Evolutionary conservation across 176 grass and related monocot genomes (phyloP), one percentile per base, ranked within the genome.

Genomic region (Raddia guianensis): DNA sequence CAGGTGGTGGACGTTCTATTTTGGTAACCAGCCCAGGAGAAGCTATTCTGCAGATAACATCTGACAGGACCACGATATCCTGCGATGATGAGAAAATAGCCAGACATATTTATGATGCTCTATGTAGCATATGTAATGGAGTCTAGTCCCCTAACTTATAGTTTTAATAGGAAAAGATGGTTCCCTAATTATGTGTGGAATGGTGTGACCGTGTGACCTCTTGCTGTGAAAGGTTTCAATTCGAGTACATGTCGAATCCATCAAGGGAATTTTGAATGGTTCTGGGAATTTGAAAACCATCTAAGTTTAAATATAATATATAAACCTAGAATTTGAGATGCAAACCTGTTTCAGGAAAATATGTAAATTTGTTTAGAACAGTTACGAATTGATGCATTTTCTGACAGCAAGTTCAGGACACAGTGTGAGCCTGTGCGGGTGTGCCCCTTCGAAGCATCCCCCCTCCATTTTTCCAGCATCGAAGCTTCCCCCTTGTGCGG

Each of bases 81-180:
- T 93, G 90, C 11, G 76, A 89, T 54, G 84, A 95, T 15, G 84
- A 84, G 56, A 77, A 4, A 56, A 77, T 59, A n/a, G 64, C 81
- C 8, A 20, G 10, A 32, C 32, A 79, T 40, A 87, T 95, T 37
- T 93, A 79, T 56, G 92, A 89, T 76, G 77, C 81, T 34, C 46
- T 98, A 53, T 45, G 78, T 46, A 84, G 45, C 13, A 57, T 88
- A 32, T 98, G 88, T 73, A 90, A 84, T 79, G 77, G 83, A 54
- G 88, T 95, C 54, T 95, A 61, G 76, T 1, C 70, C 18, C 63
- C 20, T 61, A 63, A 37, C 15, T 8, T 12, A 2, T 40, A 40
- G 37, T 70, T 12, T 7, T 74, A 54, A 27, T 27, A 27, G 27
- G 27, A 27, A 27, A 27, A 27, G 27, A 27, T 27, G 27, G 27